Evolutionary conservation across 1,139 yeast species (phyloP).

Genomic region (Blastobotrys indianensis): DNA sequence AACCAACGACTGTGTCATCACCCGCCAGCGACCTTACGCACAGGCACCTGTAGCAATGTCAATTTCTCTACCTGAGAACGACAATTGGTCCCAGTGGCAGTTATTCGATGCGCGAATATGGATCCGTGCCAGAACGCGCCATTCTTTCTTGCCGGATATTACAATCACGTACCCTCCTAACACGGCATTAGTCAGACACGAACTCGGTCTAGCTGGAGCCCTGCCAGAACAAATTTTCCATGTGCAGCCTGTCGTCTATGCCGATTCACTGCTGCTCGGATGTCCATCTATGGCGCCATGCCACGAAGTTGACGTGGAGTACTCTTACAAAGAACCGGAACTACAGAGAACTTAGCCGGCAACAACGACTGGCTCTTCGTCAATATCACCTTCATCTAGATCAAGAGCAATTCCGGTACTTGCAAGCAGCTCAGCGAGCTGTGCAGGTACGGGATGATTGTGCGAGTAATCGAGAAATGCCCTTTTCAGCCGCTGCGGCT

Average conservation of each 20-base stretch:
- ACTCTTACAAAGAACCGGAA: slow-evolving; percentile 7
- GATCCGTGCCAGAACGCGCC: slow-evolving; percentile 15
- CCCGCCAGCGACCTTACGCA: slow-evolving; percentile 10
- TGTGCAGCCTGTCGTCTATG: slow-evolving; percentile 4
- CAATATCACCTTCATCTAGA: neutral
- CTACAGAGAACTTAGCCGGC: neutral
- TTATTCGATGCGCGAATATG: slow-evolving; percentile 29
- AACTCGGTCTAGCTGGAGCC: neutral
- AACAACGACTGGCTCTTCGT: neutral
- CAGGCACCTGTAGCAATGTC: neutral
- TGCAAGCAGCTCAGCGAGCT: neutral
- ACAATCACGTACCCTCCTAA: slow-evolving; percentile 4
- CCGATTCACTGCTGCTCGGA: neutral
- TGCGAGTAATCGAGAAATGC: slow-evolving; percentile 16
- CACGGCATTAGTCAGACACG: slow-evolving; percentile 1
- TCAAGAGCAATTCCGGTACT: neutral
- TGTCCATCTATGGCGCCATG: neutral
- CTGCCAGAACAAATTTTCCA: neutral
- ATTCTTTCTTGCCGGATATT: neutral
- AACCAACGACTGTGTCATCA: neutral
- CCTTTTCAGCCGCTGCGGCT: slow-evolving; percentile 19
- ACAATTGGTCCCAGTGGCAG: slow-evolving; percentile 23
- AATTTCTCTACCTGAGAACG: neutral
- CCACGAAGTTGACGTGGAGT: slow-evolving; percentile 1
- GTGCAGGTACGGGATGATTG: slow-evolving; percentile 6